Conservation (phyloP, 228 moss, liverwort and hornwort species). For the Sphagnum magellanicum region DNA sequence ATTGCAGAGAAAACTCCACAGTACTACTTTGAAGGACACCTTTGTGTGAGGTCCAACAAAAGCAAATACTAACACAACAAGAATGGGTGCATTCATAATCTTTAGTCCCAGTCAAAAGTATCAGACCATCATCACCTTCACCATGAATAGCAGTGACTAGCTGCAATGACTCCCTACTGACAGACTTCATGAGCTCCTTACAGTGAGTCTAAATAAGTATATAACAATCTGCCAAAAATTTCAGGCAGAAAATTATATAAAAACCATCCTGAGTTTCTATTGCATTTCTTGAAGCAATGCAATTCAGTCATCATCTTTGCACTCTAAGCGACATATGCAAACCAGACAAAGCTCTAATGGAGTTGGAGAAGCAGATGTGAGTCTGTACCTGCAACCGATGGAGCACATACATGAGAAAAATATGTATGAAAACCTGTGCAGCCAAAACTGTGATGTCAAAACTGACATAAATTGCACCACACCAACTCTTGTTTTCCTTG, state of each 20-base stretch:
- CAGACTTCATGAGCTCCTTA: background rate
- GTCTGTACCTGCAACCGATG: constrained; percentile 9
- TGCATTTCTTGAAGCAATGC: no score
- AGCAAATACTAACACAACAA: background rate
- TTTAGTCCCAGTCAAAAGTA: no score
- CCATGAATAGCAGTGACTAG: background rate
- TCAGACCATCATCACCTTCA: no score
- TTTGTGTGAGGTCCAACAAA: background rate
- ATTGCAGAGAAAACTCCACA: background rate
- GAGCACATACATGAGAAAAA: constrained; percentile 10
- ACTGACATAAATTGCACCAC: background rate
- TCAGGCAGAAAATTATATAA: background rate
- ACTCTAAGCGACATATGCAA: background rate
- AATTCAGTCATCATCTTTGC: no score
- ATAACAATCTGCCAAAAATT: background rate
- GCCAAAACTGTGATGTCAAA: background rate
- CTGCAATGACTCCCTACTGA: background rate
- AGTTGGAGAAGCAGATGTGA: background rate
- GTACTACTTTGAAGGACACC: background rate
- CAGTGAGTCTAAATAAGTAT: background rate
- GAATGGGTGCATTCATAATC: background rate
- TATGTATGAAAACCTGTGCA: constrained; percentile 8
- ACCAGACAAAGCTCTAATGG: background rate
- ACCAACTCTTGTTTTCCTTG: background rate
- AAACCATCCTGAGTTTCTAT: background rate